Conservation (phyloP, 352 stramenopile genomes). For the Aphanomyces cochlioides region DNA sequence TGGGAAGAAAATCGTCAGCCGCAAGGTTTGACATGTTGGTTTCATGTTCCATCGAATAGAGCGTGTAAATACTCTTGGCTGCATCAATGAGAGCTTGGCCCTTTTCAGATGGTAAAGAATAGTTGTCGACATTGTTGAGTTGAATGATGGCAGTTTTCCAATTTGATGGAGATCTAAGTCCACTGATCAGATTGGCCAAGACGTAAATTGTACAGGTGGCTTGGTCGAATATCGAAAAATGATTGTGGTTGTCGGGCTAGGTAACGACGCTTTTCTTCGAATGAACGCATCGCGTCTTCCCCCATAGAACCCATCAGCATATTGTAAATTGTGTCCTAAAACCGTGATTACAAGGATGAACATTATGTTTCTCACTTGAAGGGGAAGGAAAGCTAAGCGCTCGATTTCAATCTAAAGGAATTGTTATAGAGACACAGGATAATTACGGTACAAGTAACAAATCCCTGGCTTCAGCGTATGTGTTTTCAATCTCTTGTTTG, state of each 20-base stretch:
- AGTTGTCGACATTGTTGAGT: slow-evolving; percentile 66
- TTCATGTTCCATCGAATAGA: slow-evolving; percentile 47
- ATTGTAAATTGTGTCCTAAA: slow-evolving; percentile 53
- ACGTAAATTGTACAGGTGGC: slow-evolving; percentile 33
- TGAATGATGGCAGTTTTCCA: slow-evolving; percentile 50
- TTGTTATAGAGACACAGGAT: not conserved
- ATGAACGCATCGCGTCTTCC: slow-evolving; percentile 44
- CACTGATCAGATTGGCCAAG: not conserved
- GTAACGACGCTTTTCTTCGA: slow-evolving; percentile 50
- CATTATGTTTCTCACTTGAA: slow-evolving; percentile 36
- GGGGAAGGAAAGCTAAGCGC: slow-evolving; percentile 55
- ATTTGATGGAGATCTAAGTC: slow-evolving; percentile 41
- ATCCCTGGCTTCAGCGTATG: slow-evolving; percentile 15
- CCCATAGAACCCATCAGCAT: slow-evolving; percentile 42
- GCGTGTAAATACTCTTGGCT: slow-evolving; percentile 69
- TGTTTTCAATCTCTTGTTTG: slow-evolving; percentile 15
- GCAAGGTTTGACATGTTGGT: slow-evolving; percentile 40
- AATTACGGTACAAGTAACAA: not conserved
- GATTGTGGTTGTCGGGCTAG: slow-evolving; percentile 45
- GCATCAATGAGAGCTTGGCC: slow-evolving; percentile 58
- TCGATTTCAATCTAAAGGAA: slow-evolving; percentile 43
- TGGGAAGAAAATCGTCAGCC: slow-evolving; percentile 73
- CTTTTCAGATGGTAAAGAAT: slow-evolving; percentile 66
- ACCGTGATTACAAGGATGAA: not conserved
- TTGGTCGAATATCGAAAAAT: slow-evolving; percentile 59